Evolutionary conservation across 768 basidiomycete species (phyloP).

Genomic region (Tulasnella sp.): DNA sequence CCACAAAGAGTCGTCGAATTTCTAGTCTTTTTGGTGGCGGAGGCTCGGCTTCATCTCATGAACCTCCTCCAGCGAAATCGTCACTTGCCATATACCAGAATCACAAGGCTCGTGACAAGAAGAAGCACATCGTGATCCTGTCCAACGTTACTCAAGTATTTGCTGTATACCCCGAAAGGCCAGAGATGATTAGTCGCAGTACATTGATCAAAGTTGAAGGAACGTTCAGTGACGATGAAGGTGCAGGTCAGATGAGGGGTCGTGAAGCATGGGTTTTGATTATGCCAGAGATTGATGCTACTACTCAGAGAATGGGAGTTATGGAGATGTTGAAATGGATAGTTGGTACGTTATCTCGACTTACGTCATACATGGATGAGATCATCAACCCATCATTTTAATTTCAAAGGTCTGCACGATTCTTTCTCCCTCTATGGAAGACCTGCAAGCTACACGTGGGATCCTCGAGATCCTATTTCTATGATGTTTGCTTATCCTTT

Average conservation of each 20-base stretch:
- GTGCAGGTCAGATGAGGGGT: constrained; percentile 45
- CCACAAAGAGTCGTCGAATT: constrained; percentile 47
- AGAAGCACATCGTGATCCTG: constrained; percentile 57
- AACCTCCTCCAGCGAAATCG: constrained; percentile 25
- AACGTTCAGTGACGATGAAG: constrained; percentile 60
- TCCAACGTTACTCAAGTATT: constrained; percentile 68
- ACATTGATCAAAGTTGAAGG: constrained; percentile 91
- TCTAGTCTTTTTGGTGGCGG: constrained; percentile 47
- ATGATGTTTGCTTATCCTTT: constrained; percentile 94
- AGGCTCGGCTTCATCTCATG: constrained; percentile 22
- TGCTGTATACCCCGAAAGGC: constrained; percentile 92
- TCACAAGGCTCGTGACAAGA: constrained; percentile 60
- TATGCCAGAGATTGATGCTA: constrained; percentile 67
- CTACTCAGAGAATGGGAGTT: constrained; percentile 46
- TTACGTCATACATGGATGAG: not conserved
- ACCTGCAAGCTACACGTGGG: constrained; percentile 76
- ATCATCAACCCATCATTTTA: not conserved
- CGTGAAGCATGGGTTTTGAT: constrained; percentile 77
- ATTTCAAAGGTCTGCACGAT: constrained; percentile 58
- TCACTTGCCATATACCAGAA: constrained; percentile 47
- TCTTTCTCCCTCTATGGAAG: constrained; percentile 82
- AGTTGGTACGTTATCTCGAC: constrained; percentile 44
- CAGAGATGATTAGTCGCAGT: constrained; percentile 75
- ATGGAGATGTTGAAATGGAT: constrained; percentile 87
- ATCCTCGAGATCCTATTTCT: constrained; percentile 64